These are phyloP conservation scores for Entoloma clypeatum DNA, from an alignment of 1,284 basidiomycete species.

Conservation along the genomic window DNA sequence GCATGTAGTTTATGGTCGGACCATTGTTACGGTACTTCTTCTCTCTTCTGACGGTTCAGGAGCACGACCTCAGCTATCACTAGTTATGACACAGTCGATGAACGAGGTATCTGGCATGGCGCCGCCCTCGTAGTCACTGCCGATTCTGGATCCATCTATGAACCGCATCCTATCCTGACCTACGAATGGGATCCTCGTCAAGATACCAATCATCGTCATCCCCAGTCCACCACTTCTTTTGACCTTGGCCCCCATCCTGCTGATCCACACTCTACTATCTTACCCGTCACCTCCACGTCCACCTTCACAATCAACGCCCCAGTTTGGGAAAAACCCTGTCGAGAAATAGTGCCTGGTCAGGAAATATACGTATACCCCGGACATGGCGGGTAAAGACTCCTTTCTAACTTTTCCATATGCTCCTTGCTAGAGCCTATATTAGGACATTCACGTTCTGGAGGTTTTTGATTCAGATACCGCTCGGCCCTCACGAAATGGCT, in stretches of 20 bases:
- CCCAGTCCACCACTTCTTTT: constrained; percentile 34
- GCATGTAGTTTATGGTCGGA: constrained; percentile 71
- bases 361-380: constrained; percentile 82
- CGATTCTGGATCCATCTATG: constrained; percentile 77
- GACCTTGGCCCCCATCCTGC: constrained; percentile 70
- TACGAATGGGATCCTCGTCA: constrained; percentile 73
- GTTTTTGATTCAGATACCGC: constrained; percentile 83
- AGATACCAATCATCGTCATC: constrained; percentile 15
- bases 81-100: constrained; percentile 83
- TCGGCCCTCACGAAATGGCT: constrained; percentile 71
- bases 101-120: constrained; percentile 78
- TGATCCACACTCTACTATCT: constrained; percentile 53
- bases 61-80: constrained; percentile 5
- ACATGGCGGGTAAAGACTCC: constrained; percentile 51
- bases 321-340: constrained; percentile 34
- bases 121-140: constrained; percentile 83
- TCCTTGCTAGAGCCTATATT: not conserved
- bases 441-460: constrained; percentile 93
- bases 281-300: constrained; percentile 20
- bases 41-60: constrained; percentile 1
- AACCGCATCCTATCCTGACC: constrained; percentile 71
- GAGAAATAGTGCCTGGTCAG: constrained; percentile 54
- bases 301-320: constrained; percentile 15
- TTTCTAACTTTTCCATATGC: constrained; percentile 6
- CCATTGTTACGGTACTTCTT: constrained; percentile 66